Conservation (phyloP, 805 yeast species). For the Metschnikowia colocasiae region DNA sequence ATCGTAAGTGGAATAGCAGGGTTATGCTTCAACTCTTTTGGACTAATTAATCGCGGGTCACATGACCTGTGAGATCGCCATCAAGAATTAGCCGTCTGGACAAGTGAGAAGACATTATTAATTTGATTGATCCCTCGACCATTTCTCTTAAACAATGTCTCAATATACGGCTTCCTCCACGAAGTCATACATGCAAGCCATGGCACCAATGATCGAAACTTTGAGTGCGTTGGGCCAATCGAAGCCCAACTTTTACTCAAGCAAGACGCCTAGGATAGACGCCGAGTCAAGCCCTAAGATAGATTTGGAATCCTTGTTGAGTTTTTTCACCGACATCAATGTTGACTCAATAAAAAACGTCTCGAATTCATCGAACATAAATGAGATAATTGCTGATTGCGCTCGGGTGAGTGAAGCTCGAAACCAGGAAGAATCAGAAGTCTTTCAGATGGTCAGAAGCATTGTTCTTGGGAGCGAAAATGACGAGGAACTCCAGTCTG, state of each 20-base stretch:
- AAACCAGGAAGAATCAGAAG: conserved; percentile 31
- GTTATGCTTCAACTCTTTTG: background rate
- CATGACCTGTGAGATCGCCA: conserved; percentile 1
- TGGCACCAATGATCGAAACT: conserved; percentile 62
- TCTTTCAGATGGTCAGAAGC: conserved; percentile 27
- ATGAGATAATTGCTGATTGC: conserved; percentile 29
- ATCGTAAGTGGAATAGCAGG: background rate
- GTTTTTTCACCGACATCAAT: conserved; percentile 33
- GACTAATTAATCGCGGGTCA: background rate
- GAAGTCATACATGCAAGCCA: conserved; percentile 73
- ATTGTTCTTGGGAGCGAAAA: conserved; percentile 34
- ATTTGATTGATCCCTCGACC: too few species aligned
- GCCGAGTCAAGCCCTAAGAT: conserved; percentile 27
- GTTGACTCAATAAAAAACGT: conserved; percentile 14
- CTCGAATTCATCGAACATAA: conserved; percentile 15
- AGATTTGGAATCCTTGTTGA: conserved; percentile 32
- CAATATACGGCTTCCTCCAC: conserved; percentile 55
- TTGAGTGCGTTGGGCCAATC: conserved; percentile 22
- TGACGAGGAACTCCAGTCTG: conserved; percentile 64
- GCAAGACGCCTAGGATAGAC: conserved; percentile 37
- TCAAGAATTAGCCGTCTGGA: too few species aligned
- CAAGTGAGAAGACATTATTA: background rate
- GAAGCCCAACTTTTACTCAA: conserved; percentile 6
- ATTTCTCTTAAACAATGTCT: conserved; percentile 26
- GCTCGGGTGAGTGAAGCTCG: conserved; percentile 30